Percentiles rank a stretch among this genome's conserved stretches.
Evolutionary conservation across 768 basidiomycete species (phyloP).

Genomic region (Collybiopsis confluens): DNA sequence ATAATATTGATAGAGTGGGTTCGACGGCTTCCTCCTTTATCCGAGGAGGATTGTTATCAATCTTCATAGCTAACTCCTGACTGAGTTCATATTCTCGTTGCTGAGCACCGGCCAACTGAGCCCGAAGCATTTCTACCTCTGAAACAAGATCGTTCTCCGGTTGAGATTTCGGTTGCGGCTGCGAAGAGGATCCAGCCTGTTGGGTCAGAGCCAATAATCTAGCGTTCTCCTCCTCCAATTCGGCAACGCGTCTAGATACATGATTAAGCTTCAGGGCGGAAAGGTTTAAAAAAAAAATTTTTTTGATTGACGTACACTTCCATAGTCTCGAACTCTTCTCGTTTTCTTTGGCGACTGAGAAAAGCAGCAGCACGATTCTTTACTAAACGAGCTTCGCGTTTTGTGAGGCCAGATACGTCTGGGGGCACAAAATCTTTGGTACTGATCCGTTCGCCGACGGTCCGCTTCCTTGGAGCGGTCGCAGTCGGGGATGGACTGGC

Average conservation of each 20-base stretch:
- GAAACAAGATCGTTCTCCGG: conserved; percentile 41
- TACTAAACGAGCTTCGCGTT: conserved; percentile 86
- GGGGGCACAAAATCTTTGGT: conserved; percentile 87
- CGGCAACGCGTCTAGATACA: conserved; percentile 65
- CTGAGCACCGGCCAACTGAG: conserved; percentile 59
- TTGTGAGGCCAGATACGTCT: conserved; percentile 82
- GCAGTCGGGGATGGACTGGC: conserved; percentile 35
- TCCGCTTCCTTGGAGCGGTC: conserved; percentile 35
- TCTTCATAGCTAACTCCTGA: conserved; percentile 50
- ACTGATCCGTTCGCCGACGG: conserved; percentile 45
- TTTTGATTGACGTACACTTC: conserved; percentile 63
- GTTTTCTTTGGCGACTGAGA: conserved; percentile 85
- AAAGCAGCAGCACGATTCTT: conserved; percentile 93
- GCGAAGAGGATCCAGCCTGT: conserved; percentile 25
- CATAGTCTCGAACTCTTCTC: conserved; percentile 90
- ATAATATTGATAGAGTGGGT: conserved; percentile 40
- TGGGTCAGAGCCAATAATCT: conserved; percentile 61
- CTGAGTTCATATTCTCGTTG: conserved; percentile 66
- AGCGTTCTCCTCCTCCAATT: conserved; percentile 81
- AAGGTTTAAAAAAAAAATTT: conserved; percentile 11
- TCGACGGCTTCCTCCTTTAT: conserved; percentile 63
- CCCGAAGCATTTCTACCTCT: conserved; percentile 63
- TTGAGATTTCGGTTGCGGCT: conserved; percentile 20
- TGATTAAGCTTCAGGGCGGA: conserved; percentile 9
- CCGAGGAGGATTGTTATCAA: conserved; percentile 23